A percentile compares a stretch with the other conserved stretches of the same genome.
These are phyloP conservation scores for Arxiozyma telluris DNA, from an alignment of 1,139 yeast genomes.

Conservation along the genomic window DNA sequence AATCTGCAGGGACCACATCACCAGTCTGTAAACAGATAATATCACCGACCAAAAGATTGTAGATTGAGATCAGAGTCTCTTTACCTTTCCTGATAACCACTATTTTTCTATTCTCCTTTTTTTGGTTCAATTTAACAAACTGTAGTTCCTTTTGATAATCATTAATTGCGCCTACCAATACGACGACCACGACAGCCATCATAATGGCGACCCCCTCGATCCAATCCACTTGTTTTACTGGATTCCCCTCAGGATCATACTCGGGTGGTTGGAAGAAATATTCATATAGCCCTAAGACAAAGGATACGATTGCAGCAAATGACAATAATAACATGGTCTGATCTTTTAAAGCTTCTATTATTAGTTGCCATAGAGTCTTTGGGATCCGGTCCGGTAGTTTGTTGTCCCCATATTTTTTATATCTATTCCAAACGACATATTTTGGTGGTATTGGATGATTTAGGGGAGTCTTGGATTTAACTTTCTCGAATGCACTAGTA, in stretches of 20 bases:
- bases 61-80: constrained; percentile 61
- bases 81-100: constrained; percentile 68
- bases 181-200: constrained; percentile 84
- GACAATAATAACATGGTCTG: constrained; percentile 77
- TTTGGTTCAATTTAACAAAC: constrained; percentile 75
- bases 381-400: constrained; percentile 58
- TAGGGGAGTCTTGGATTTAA: neutral
- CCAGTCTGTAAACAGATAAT: constrained; percentile 80
- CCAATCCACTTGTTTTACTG: constrained; percentile 83
- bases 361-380: constrained; percentile 57
- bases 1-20: constrained; percentile 87
- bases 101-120: constrained; percentile 77
- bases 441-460: constrained; percentile 12
- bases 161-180: constrained; percentile 84
- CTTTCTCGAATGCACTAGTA: neutral
- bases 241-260: constrained; percentile 66
- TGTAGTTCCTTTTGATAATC: constrained; percentile 96
- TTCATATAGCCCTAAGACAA: constrained; percentile 86
- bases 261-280: constrained; percentile 77
- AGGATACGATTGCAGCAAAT: constrained; percentile 79
- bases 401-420: constrained; percentile 54
- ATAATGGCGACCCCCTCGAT: constrained; percentile 98
- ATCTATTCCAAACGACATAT: constrained; percentile 28
- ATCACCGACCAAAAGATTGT: constrained; percentile 81
- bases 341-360: constrained; percentile 83